phyloP scores from a whole-genome alignment of 140 eudicot genomes.

The Cichorium intybus region DNA sequence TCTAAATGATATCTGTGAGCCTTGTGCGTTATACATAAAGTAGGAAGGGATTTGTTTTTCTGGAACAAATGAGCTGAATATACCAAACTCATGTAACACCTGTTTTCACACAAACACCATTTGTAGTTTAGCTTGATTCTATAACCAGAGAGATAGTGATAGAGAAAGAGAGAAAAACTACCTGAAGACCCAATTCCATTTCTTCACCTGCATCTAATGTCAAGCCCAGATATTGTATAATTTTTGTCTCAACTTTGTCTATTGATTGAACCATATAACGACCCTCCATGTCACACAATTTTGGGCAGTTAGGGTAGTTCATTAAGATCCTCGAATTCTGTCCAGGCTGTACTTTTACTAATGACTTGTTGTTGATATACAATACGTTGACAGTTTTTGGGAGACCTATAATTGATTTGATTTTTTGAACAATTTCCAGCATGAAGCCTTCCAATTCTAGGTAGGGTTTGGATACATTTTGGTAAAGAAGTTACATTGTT shows the following conservation, averaged over 20 bases:
- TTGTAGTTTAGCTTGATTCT: not conserved
- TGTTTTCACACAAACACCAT: not conserved
- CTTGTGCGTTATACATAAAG: not conserved
- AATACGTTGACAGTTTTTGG: not conserved
- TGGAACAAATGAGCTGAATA: not conserved
- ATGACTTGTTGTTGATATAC: not conserved
- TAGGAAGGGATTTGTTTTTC: not conserved
- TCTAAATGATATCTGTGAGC: not conserved
- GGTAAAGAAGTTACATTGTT: constrained; percentile 26
- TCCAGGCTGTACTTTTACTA: not conserved
- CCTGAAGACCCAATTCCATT: not conserved
- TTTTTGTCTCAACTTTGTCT: not conserved
- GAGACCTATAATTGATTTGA: constrained; percentile 16
- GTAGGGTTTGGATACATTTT: constrained; percentile 12
- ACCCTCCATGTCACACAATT: constrained; percentile 7
- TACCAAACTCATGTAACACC: not conserved
- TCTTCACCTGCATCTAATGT: not conserved
- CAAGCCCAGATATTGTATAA: not conserved
- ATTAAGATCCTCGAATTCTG: not conserved
- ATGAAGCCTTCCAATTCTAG: not conserved
- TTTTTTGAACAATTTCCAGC: not conserved
- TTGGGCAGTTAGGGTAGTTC: not conserved
- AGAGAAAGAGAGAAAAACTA: not conserved
- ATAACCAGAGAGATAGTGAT: not conserved
- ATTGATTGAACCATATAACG: not conserved